Evolutionary conservation across 23 red algal genomes (phyloP), one percentile per base, ranked within the genome.

Genomic region (Gracilariopsis chorda): DNA sequence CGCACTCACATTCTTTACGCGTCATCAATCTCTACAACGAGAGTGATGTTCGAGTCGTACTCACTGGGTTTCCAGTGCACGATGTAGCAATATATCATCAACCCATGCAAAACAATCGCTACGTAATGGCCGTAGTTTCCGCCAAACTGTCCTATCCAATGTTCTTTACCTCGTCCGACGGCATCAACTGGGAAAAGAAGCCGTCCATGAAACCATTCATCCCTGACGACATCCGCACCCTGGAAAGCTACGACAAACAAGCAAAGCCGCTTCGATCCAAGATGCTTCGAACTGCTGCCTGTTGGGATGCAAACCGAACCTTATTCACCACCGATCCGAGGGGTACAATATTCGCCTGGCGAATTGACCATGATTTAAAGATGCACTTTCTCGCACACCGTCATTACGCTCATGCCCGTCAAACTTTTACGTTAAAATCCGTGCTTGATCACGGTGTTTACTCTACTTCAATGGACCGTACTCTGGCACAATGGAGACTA

Each of bases 391-490:
- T 83, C 16, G 40, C 52, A 52, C 78, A 83, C 4, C 78, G 78
- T 42, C 78, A 40, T 52, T 83, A 47, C 35, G 78, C 78, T 20
- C 78, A 83, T 60, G 12, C 65, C 3, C 83, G 83, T 8, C 65
- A 88, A 37, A 59, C 75, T 43, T 88, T 88, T 59, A 34, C 48
- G 0, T 17, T 80, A 46, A 80, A 80, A 51, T 42, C 52, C 20
- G 65, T 52, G 8, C 7, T 13, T 11, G 32, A n/a, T 45, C 3
- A 55, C 10, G 21, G 10, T 2, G 32, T 47, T 33, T 60, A 52
- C 28, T 59, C 83, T 45, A 74, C 57, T 57, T 88, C 83, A 40
- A 88, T 77, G 83, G 83, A 88, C 51, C 62, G 83, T 2, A 74
- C 83, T 20, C 34, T 77, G 32, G 62, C 83, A 60, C 36, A 56